Conservation (phyloP, 495 filamentous ascomycete genomes). For the Penicillium psychrofluorescens region DNA sequence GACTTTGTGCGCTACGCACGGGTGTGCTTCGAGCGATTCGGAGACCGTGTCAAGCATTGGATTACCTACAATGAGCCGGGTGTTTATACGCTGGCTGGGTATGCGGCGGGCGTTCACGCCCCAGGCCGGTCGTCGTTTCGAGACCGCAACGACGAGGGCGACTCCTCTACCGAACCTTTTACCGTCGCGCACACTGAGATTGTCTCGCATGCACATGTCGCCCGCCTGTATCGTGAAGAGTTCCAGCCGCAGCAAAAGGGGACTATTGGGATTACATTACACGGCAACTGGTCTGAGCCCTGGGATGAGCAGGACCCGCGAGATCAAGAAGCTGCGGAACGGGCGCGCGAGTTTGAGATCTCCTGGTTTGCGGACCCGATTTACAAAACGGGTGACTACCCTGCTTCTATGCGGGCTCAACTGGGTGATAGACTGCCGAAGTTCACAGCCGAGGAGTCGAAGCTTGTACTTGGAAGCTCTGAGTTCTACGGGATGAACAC, state of each 20-base stretch:
- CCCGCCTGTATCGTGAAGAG: conserved; percentile 32
- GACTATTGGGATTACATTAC: conserved; percentile 39
- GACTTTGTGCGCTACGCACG: conserved; percentile 42
- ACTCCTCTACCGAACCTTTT: conserved; percentile 41
- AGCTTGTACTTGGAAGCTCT: conserved; percentile 36
- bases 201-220: conserved; percentile 34
- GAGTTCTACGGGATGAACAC: conserved; percentile 49
- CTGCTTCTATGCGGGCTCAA: conserved; percentile 39
- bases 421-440: conserved; percentile 39
- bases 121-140: conserved; percentile 37
- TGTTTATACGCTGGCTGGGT: conserved; percentile 38
- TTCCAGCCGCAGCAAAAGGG: conserved; percentile 36
- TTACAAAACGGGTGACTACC: conserved; percentile 41
- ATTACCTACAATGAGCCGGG: conserved; percentile 46
- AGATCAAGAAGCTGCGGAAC: conserved; percentile 36
- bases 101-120: conserved; percentile 41
- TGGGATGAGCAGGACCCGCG: conserved; percentile 34
- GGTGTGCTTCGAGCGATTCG: conserved; percentile 35
- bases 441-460: conserved; percentile 33
- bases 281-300: conserved; percentile 44
- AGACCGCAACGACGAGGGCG: conserved; percentile 36
- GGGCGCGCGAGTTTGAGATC: conserved; percentile 42
- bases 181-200: conserved; percentile 37
- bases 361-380: conserved; percentile 44
- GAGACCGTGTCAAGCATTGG: conserved; percentile 42